These are phyloP conservation scores for Lasiodiplodia sp. DNA, from an alignment of 2,329 filamentous ascomycete species.

Conservation along the genomic window DNA sequence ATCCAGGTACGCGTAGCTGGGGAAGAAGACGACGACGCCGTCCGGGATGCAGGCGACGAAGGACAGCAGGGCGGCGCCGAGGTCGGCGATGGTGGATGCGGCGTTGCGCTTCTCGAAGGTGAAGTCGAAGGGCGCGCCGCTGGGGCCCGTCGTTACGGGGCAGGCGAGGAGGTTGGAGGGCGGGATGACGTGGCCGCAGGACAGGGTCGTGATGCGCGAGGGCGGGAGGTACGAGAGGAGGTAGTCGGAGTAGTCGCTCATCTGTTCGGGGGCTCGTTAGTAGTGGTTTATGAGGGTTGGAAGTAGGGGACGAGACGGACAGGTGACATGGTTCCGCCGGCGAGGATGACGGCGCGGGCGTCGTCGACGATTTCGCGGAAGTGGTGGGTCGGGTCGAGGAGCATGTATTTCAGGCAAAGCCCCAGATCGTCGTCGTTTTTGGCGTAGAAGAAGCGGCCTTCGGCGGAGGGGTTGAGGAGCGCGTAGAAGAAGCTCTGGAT, in stretches of 20 bases:
- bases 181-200: conserved; percentile 94
- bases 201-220: conserved; percentile 76
- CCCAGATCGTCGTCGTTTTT: conserved; percentile 50
- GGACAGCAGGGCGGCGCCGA: conserved; percentile 76
- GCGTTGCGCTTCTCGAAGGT: conserved; percentile 80
- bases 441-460: conserved; percentile 67
- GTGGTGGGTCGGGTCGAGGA: conserved; percentile 89
- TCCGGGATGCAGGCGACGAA: conserved; percentile 80
- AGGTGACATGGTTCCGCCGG: conserved; percentile 96
- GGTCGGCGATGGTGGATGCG: conserved; percentile 71
- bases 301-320: conserved; percentile 46
- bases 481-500: conserved; percentile 76
- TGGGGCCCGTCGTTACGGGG: conserved; percentile 64
- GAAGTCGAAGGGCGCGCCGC: conserved; percentile 75
- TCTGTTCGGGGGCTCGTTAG: conserved; percentile 49
- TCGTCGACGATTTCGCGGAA: conserved; percentile 87
- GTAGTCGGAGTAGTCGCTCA: conserved; percentile 86
- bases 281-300: neutral
- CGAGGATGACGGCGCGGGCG: conserved; percentile 86
- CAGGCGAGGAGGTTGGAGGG: conserved; percentile 79
- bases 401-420: conserved; percentile 73
- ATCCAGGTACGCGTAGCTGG: conserved; percentile 90
- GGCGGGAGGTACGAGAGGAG: conserved; percentile 78
- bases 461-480: conserved; percentile 81
- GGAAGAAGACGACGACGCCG: conserved; percentile 93